phyloP scores from a whole-genome alignment of 208 protist genomes.

The Trypanosoma mega region DNA sequence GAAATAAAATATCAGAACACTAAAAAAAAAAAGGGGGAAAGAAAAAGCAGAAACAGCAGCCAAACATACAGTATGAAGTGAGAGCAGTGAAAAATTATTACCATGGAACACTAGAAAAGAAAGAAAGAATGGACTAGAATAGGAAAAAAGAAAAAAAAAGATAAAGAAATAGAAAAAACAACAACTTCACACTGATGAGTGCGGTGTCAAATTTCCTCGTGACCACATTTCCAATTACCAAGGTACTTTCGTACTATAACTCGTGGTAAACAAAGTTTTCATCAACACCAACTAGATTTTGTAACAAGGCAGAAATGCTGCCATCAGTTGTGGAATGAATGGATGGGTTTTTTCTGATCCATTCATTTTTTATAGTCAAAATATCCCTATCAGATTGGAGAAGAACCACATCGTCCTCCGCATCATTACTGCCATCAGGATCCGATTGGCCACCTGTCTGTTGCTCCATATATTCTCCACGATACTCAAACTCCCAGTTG shows the following conservation, averaged over 20 bases:
- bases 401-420: constrained; percentile 40
- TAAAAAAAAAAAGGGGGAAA: too few species aligned
- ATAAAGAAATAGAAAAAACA: neutral
- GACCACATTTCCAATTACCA: too few species aligned
- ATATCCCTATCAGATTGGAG: constrained; percentile 18
- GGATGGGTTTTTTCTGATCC: neutral
- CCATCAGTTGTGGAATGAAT: neutral
- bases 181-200: neutral
- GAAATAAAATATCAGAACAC: neutral
- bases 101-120: too few species aligned
- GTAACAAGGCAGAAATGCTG: constrained; percentile 25
- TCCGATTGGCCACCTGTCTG: constrained; percentile 29
- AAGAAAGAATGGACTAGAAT: too few species aligned
- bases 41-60: too few species aligned
- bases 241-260: too few species aligned
- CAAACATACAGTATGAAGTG: too few species aligned
- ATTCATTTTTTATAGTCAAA: constrained; percentile 45
- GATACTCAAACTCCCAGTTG: constrained; percentile 79
- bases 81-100: too few species aligned
- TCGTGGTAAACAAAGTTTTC: constrained; percentile 88
- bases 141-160: neutral
- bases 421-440: constrained; percentile 24
- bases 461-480: constrained; percentile 27
- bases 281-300: constrained; percentile 59
- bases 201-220: neutral